Evolutionary conservation across 2,329 filamentous ascomycete genomes (phyloP), one percentile per base, ranked within the genome.

Genomic region (Scytalidium sp.): DNA sequence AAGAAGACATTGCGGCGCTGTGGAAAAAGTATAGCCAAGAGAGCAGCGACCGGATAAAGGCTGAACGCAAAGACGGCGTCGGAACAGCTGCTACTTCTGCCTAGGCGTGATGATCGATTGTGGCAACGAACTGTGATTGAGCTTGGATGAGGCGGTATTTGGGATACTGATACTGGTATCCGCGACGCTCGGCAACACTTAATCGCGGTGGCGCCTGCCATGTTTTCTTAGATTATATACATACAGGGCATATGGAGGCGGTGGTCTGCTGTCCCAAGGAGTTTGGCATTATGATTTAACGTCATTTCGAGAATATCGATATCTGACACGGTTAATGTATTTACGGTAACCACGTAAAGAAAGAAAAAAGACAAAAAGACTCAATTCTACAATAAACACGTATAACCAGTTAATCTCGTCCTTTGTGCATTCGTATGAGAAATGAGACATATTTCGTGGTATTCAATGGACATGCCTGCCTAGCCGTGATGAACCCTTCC

Each of bases 11-110:
- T 20, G 64, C 66, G 1, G 63, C 61, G 10, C 60, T 72, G 50
- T 70, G 68, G 58, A 66, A 66, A 52, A 68, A 71, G 49, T 72
- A 68, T 43, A 67, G 56, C 48, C 60, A 61, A 48, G 68, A 70
- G 45, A 53, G 53, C 40, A 53, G 48, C 41, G 60, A 61, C 19
- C 50, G 60, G 54, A 65, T 60, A 61, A 55, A 54, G 41, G 51
- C 56, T 45, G 59, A 62, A 47, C 59, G 62, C 39, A 65, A 63
- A 45, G 61, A 65, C 44, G 63, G 63, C 25, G 64, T 65, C 10
- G 61, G 62, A 52, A 66, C 62, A 23, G 13, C 32, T 10, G 13
- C 13, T 7, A 27, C 7, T 13, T 27, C 25, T 7, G 13, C 25
- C 25, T 27, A 7, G 25, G 25, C 32, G 17, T 36, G 7, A n/a